Evolutionary conservation across 371 early-diverging fungal species (phyloP), one percentile per base, ranked within the genome.

Genomic region (Haplosporangium sp.): DNA sequence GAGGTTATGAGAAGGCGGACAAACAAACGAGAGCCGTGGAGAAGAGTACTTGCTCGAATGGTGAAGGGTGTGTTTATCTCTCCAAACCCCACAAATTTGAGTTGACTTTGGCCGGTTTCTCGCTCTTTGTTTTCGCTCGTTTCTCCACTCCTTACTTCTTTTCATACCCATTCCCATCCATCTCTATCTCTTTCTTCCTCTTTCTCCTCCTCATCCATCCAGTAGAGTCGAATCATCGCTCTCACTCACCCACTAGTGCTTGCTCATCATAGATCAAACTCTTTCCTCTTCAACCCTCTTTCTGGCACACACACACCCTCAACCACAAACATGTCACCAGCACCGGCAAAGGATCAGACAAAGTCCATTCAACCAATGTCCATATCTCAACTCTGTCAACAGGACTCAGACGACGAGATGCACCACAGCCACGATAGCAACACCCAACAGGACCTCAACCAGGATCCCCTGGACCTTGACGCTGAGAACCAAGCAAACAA

Each of bases 361-460:
- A 75, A 75, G 63, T 59, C 65, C 23, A 9, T 13, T 13, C 76
- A 75, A 62, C 76, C 76, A 20, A 77, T 77, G 79, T 77, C 79
- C 58, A 77, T 77, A 71, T 77, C 79, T 12, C 72, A 71, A 29
- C 67, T 77, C 42, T 77, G 79, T 52, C 68, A 71, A 21, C 79
- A 77, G 47, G 61, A 67, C 57, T 67, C 70, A 43, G 70, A 75
- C 37, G 67, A 65, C 23, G 63, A 67, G 42, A 37, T 37, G 47
- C 37, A 51, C 52, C 47, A 63, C 21, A 12, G 37, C 36, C 37
- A n/a, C 45, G n/a, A n/a, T n/a, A n/a, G n/a, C n/a, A n/a, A n/a
- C n/a, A 45, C 47, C 64, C 57, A 62, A 42, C 55, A 74, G 52
- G 76, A 75, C 29, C 66, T 77, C 16, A 64, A 67, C 53, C 72